Evolutionary conservation across 805 yeast genomes (phyloP), one percentile per base, ranked within the genome.

Genomic region (Metschnikowia corniflorae): DNA sequence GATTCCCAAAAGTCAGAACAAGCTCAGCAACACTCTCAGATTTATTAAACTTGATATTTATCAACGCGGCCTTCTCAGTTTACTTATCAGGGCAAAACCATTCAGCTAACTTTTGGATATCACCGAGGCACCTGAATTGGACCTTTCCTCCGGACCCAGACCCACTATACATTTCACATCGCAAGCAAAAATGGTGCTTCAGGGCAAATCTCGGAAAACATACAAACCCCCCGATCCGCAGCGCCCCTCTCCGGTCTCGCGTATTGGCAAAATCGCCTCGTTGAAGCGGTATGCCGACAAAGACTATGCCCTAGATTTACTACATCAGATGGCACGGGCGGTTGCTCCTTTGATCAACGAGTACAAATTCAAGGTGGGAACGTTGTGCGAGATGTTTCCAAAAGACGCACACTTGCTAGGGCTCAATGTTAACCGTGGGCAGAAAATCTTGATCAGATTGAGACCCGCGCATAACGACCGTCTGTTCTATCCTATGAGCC

Each of bases 361-460:
- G 27, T 71, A 78, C 42, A 70, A 74, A 4, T 76, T 85, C 54
- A 76, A 73, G 35, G 91, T 89, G 2, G 79, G 78, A 0, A 62
- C 73, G 0, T 57, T 91, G 12, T 75, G 83, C 44, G 97, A 91
- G 57, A 85, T 91, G 75, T 82, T 67, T 44, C 97, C 97, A 3
- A 80, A 73, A 43, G 69, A 75, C 50, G 65, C 73, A 2, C 59
- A 70, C 12, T 61, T 91, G 15, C 61, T 89, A 9, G 97, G 97
- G 0, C 61, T 88, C 45, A 91, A 91, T 57, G 87, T 87, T 6
- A 86, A 86, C 54, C 60, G 61, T 6, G 97, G 97, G 1, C 65
- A 65, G 41, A 83, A 82, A 55, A 78, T 91, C 14, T 71, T 82
- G 54, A 53, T 91, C 8, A 58, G 97, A 40, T 63, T 91, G 23